Conservation (phyloP, 805 yeast genomes). For the Candida germanica region DNA sequence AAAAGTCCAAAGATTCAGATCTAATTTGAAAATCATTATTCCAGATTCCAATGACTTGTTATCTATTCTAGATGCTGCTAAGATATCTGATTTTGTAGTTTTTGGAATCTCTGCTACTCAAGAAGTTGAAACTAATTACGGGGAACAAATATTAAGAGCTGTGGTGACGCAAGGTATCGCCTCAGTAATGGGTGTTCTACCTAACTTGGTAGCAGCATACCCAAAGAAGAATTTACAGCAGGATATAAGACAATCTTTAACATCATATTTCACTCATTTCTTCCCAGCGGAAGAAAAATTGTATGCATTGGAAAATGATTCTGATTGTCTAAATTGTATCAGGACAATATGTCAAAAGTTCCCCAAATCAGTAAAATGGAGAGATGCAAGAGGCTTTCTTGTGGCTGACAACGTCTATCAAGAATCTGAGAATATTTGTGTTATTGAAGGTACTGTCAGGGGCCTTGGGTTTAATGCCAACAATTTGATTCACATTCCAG, state of each 20-base stretch:
- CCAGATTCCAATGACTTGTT: conserved; percentile 68
- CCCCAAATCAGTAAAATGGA: conserved; percentile 86
- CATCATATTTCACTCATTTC: conserved; percentile 40
- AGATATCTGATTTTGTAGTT: conserved; percentile 83
- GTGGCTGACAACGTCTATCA: conserved; percentile 64
- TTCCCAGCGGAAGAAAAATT: conserved; percentile 72
- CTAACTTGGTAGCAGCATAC: conserved; percentile 64
- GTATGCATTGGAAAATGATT: conserved; percentile 60
- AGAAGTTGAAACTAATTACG: conserved; percentile 76
- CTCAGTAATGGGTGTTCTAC: conserved; percentile 71
- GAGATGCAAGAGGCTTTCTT: conserved; percentile 87
- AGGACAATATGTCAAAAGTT: conserved; percentile 80
- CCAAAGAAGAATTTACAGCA: conserved; percentile 74
- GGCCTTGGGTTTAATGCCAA: conserved; percentile 81
- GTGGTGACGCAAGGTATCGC: conserved; percentile 91
- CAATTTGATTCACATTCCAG: conserved; percentile 81
- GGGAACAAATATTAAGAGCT: conserved; percentile 88
- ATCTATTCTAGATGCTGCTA: conserved; percentile 78
- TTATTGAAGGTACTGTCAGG: conserved; percentile 79
- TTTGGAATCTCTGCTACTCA: conserved; percentile 84
- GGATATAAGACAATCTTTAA: conserved; percentile 49
- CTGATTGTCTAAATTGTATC: conserved; percentile 71
- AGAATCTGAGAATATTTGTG: conserved; percentile 40
- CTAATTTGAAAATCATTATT: conserved; percentile 67
- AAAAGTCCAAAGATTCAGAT: conserved; percentile 63